phyloP scores from a whole-genome alignment of 2,329 filamentous ascomycete genomes.

The Helminthosporium solani region DNA sequence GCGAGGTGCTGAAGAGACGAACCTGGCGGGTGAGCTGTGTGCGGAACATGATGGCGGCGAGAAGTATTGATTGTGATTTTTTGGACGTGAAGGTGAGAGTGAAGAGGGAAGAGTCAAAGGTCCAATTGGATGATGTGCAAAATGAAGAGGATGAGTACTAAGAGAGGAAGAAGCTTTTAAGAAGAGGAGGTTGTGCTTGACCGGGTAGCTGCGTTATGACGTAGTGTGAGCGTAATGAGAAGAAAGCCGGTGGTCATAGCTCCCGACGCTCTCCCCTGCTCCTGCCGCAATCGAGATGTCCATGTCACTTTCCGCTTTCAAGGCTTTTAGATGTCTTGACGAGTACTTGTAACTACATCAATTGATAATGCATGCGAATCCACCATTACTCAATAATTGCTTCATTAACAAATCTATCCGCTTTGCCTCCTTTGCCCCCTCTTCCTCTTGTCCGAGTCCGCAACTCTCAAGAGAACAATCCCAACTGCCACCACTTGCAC shows the following conservation, averaged over 20 bases:
- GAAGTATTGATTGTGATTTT: conserved; percentile 3
- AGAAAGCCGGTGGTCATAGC: conserved; percentile 15
- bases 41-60: conserved; percentile 47
- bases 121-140: conserved; percentile 3
- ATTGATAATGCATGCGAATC: not conserved
- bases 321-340: not conserved
- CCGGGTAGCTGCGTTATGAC: conserved; percentile 15
- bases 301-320: not conserved
- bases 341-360: not conserved
- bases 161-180: conserved; percentile 3
- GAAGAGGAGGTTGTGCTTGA: not conserved
- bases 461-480: conserved; percentile 34
- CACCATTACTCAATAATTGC: too few relatives aligned
- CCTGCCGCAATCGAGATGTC: not conserved
- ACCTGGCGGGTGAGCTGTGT: conserved; percentile 46
- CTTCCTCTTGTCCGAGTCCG: too few relatives aligned
- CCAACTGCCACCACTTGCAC: conserved; percentile 58
- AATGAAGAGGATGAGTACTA: not conserved
- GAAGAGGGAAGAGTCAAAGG: conserved; percentile 1
- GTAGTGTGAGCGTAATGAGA: conserved; percentile 19
- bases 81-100: conserved; percentile 3
- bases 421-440: too few relatives aligned
- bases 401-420: too few relatives aligned
- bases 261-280: conserved; percentile 10
- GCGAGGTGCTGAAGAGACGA: conserved; percentile 57